Evolutionary conservation across 139 green algal genomes (phyloP), one percentile per base, ranked within the genome.

Genomic region (Bryopsis sp.): DNA sequence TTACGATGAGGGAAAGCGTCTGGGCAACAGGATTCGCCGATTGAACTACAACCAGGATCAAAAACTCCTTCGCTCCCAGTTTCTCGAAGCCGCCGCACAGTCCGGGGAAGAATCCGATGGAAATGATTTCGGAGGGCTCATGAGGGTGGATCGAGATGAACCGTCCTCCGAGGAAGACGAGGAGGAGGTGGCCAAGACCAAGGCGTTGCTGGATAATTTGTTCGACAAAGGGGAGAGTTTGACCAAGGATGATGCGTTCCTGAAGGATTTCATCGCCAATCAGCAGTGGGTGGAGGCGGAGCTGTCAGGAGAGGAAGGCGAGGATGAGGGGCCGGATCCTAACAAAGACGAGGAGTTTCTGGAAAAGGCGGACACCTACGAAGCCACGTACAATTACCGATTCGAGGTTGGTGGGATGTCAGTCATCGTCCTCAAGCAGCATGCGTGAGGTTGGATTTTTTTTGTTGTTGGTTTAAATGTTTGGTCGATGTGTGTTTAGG

Each of bases 381-480:
- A 98, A 78, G 76, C 79, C 2, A 46, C 54, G 2, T 97, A 95
- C 72, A 98, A 98, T 79, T 97, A 97, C 81, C 79, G 93, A 68
- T 95, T 78, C 37, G 80, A 82, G 47, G 61, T 68, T 48, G 43
- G n/a, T 28, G 48, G 7, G 3, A 1, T 2, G n/a, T 2, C 22
- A 60, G 61, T 29, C n/a, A 32, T n/a, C 29, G 36, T 0, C 0
- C 24, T 15, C 26, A 71, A 35, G 64, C 39, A 64, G 22, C 15
- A 29, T 39, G 57, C 36, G 1, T 64, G 11, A 54, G 69, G 26
- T 39, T 70, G 43, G 39, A 64, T 22, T 8, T 58, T 32, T 32
- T 67, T 73, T 38, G 54, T 38, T 39, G 35, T 62, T 39, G 22
- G 31, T 47, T 43, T 24, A 58, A 48, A 36, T 73, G 43, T 35